Evolutionary conservation across 768 basidiomycete genomes (phyloP).

Genomic region (Glaciozyma antarctica): DNA sequence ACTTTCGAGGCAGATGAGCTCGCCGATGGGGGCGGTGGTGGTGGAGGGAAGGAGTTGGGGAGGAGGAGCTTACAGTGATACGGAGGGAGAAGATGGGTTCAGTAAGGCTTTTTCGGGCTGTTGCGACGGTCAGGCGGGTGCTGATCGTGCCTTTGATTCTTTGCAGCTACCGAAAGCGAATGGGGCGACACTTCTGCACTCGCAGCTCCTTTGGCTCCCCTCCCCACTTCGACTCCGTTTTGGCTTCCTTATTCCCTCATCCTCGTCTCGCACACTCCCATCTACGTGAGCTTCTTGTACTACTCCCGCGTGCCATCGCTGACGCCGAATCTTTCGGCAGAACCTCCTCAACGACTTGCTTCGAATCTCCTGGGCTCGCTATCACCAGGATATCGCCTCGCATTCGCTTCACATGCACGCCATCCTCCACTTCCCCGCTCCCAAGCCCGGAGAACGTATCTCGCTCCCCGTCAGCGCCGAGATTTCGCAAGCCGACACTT

Average conservation of each 20-base stretch:
- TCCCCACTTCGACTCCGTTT: slow-evolving; percentile 42
- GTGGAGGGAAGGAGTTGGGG: slow-evolving; percentile 55
- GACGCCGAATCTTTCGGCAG: slow-evolving; percentile 37
- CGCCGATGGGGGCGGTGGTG: neutral
- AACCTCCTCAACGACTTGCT: slow-evolving; percentile 92
- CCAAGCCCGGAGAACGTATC: slow-evolving; percentile 36
- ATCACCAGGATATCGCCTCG: slow-evolving; percentile 27
- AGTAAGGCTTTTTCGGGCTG: neutral
- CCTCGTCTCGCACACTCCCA: slow-evolving; percentile 20
- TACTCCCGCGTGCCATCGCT: neutral
- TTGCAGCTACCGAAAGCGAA: slow-evolving; percentile 21
- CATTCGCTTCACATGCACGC: slow-evolving; percentile 19
- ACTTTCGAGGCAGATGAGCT: slow-evolving; percentile 11
- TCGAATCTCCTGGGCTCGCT: slow-evolving; percentile 88
- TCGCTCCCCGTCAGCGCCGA: slow-evolving; percentile 21
- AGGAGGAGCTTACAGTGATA: slow-evolving; percentile 48
- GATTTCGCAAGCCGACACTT: slow-evolving; percentile 13
- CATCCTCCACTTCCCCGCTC: slow-evolving; percentile 37
- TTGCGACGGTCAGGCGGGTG: too few relatives aligned
- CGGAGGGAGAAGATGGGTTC: slow-evolving; percentile 46
- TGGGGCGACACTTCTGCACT: slow-evolving; percentile 33
- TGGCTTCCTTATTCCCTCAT: slow-evolving; percentile 91
- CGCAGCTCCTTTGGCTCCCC: neutral
- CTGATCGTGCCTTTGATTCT: too few relatives aligned
- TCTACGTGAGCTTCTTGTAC: slow-evolving; percentile 1